A percentile compares a stretch with the other conserved stretches of the same genome.
Evolutionary conservation across 2,329 filamentous ascomycete species (phyloP).

Genomic region (Hawksworthiomyces lignivorus): DNA sequence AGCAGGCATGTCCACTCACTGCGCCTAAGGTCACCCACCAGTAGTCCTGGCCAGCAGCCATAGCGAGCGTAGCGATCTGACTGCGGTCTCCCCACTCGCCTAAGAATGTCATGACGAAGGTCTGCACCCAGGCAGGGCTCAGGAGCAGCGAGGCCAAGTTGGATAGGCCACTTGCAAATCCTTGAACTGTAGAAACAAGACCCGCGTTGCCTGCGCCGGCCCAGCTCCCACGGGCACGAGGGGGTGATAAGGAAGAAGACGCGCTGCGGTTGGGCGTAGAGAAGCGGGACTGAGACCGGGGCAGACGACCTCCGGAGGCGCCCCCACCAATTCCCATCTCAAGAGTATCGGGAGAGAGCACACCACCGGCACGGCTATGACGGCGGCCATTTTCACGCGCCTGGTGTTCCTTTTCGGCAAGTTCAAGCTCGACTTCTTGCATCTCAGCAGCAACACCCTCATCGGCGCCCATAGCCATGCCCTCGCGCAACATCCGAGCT

Average conservation of each 20-base stretch:
- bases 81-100: slow-evolving; percentile 97
- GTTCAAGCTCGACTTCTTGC: slow-evolving; percentile 90
- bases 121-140: slow-evolving; percentile 96
- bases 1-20: slow-evolving; percentile 76
- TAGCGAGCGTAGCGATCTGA: slow-evolving; percentile 96
- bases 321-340: slow-evolving; percentile 50
- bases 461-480: slow-evolving; percentile 77
- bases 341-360: slow-evolving; percentile 64
- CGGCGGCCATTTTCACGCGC: slow-evolving; percentile 59
- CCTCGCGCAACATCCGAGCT: slow-evolving; percentile 74
- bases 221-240: slow-evolving; percentile 42
- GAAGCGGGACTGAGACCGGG: slow-evolving; percentile 66
- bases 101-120: slow-evolving; percentile 97
- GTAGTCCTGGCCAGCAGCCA: slow-evolving; percentile 97
- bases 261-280: slow-evolving; percentile 75
- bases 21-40: slow-evolving; percentile 97
- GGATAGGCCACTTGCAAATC: slow-evolving; percentile 56
- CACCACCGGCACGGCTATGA: slow-evolving; percentile 42
- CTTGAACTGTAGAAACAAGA: slow-evolving; percentile 45
- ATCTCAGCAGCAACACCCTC: slow-evolving; percentile 95
- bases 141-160: slow-evolving; percentile 84
- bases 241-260: slow-evolving; percentile 69
- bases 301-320: slow-evolving; percentile 41
- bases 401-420: slow-evolving; percentile 84
- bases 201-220: slow-evolving; percentile 29